Evolutionary conservation across 2,329 filamentous ascomycete species (phyloP).

Genomic region (Chaetothyriales sp.): DNA sequence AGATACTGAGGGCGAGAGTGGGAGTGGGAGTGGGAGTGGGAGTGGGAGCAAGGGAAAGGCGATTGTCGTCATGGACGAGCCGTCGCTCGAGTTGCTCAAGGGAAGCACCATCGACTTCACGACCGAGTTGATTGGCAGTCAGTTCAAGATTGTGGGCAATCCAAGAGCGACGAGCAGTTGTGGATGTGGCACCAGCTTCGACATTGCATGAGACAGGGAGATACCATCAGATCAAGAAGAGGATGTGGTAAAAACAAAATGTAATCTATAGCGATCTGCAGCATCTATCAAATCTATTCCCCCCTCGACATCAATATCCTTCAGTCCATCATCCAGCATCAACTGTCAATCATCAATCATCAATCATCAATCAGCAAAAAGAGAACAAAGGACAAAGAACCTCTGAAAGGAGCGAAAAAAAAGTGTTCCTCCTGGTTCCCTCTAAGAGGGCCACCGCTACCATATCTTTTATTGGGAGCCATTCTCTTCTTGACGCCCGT

Average conservation of each 20-base stretch:
- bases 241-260: background rate
- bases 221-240: background rate
- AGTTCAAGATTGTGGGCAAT: constrained; percentile 95
- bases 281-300: background rate
- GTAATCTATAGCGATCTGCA: background rate
- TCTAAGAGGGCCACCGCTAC: background rate
- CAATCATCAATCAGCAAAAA: background rate
- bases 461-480: background rate
- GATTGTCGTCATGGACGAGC: constrained; percentile 78
- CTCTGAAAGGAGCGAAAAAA: background rate
- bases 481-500: background rate
- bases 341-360: no score
- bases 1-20: constrained; percentile 16
- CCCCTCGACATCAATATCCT: no score
- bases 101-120: constrained; percentile 95
- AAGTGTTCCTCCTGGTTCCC: background rate
- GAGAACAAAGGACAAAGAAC: background rate
- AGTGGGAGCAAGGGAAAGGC: constrained; percentile 34
- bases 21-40: no score
- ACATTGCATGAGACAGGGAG: constrained; percentile 49
- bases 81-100: constrained; percentile 73
- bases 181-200: constrained; percentile 94
- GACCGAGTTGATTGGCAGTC: constrained; percentile 82
- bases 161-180: constrained; percentile 84
- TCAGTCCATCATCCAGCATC: background rate